A percentile compares a stretch with the other conserved stretches of the same genome.
Evolutionary conservation across 83 land plant species (phyloP).

Genomic region (Larix sibirica): DNA sequence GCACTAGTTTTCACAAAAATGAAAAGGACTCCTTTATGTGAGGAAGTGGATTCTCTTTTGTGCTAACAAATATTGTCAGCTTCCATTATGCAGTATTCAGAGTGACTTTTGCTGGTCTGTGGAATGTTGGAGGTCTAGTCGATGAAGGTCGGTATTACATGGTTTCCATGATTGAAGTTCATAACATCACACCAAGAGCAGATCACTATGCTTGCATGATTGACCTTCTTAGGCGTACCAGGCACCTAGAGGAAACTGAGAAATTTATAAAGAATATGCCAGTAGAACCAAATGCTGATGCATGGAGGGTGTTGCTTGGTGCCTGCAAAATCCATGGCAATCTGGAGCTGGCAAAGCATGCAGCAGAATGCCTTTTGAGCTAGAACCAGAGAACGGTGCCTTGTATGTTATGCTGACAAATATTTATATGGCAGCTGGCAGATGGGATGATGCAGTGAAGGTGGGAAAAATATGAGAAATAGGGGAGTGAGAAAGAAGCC

Average conservation of each 20-base stretch:
- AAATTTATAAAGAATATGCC: conserved; percentile 42
- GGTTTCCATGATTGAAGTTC: conserved; percentile 21
- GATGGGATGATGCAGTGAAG: conserved; percentile 32
- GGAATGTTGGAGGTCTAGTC: conserved; percentile 7
- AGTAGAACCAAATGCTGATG: conserved; percentile 41
- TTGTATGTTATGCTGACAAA: conserved; percentile 42
- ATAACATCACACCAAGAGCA: conserved; percentile 25
- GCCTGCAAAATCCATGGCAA: conserved; percentile 39
- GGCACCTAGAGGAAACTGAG: conserved; percentile 41
- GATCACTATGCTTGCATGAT: conserved; percentile 47
- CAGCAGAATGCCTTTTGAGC: conserved; percentile 29
- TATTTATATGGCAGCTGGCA: conserved; percentile 38
- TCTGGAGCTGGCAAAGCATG: conserved; percentile 26
- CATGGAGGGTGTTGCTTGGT: conserved; percentile 52
- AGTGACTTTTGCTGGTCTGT: too few relatives aligned
- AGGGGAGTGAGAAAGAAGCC: conserved; percentile 25
- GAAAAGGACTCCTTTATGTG: too few relatives aligned
- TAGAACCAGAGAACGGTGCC: conserved; percentile 27
- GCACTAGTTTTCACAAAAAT: too few relatives aligned
- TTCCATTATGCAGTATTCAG: too few relatives aligned
- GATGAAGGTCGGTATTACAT: conserved; percentile 43
- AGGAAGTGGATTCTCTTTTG: too few relatives aligned
- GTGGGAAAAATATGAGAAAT: conserved; percentile 22
- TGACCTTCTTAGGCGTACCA: conserved; percentile 51
- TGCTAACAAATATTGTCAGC: too few relatives aligned